Percentiles rank a stretch among this genome's conserved stretches.
These are phyloP conservation scores for Pythium myriotylum DNA, from an alignment of 352 stramenopile genomes.

Conservation along the genomic window DNA sequence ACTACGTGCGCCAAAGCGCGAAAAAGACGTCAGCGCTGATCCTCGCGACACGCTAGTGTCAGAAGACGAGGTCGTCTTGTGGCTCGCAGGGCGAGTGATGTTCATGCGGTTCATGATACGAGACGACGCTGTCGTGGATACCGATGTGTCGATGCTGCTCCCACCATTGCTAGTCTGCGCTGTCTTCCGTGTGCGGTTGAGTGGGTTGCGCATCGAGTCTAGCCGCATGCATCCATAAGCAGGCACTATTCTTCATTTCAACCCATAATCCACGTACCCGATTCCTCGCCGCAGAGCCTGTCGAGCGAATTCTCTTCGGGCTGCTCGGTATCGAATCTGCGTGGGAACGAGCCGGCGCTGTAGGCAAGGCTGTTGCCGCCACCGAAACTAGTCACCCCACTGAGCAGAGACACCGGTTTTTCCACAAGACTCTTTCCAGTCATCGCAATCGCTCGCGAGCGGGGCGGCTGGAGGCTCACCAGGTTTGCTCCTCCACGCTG, in stretches of 20 bases:
- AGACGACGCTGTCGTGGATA: slow-evolving; percentile 20
- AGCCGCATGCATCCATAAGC: too few relatives aligned
- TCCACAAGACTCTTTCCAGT: slow-evolving; percentile 22
- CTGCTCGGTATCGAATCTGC: background rate
- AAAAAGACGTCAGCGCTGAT: slow-evolving; percentile 46
- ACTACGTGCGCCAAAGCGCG: slow-evolving; percentile 37
- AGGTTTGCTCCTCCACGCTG: background rate
- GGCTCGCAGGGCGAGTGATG: slow-evolving; percentile 35
- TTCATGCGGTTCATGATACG: slow-evolving; percentile 28
- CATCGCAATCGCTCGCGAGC: slow-evolving; percentile 22
- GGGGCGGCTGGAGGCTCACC: slow-evolving; percentile 6
- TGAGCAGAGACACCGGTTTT: background rate
- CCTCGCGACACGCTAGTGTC: slow-evolving; percentile 29
- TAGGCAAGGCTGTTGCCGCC: background rate
- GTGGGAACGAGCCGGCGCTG: background rate
- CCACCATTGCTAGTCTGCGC: slow-evolving; percentile 1
- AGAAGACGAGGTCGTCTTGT: slow-evolving; percentile 27
- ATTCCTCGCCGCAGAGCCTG: slow-evolving; percentile 6
- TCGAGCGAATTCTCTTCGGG: slow-evolving; percentile 2
- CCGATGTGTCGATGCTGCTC: slow-evolving; percentile 36
- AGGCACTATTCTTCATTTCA: too few relatives aligned
- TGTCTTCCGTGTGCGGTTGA: slow-evolving; percentile 39
- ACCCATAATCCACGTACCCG: slow-evolving; percentile 4
- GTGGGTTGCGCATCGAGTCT: slow-evolving; percentile 43
- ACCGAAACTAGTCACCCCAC: background rate